Percentiles rank a stretch among this genome's conserved stretches.
Conservation (phyloP, 176 grass and related monocot species). For the Hyparrhenia diplandra region DNA sequence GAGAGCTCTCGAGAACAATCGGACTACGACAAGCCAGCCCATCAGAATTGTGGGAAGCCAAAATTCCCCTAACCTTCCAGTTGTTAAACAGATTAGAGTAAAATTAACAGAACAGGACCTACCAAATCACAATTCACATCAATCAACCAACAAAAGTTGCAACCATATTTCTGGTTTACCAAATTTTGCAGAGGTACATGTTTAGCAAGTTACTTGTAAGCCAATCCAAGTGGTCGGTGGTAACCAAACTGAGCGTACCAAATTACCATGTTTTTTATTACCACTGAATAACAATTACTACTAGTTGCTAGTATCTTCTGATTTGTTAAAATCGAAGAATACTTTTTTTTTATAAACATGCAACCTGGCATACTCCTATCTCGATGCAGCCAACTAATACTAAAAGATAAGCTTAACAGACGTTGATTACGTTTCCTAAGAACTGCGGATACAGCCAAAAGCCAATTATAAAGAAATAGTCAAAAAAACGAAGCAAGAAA, state of each 20-base stretch:
- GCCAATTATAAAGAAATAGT: neutral
- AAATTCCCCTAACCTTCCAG: neutral
- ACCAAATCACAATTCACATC: constrained; percentile 14
- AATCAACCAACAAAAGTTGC: constrained; percentile 15
- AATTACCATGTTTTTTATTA: constrained; percentile 20
- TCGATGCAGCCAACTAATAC: neutral
- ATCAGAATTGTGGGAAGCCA: neutral
- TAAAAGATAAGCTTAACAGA: neutral
- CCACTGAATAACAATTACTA: neutral
- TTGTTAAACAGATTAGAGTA: neutral
- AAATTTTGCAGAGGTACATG: constrained; percentile 13
- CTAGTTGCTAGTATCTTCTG: neutral
- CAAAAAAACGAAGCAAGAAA: neutral
- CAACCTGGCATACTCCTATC: constrained; percentile 10
- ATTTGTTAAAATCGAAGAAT: neutral
- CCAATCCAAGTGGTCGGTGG: constrained; percentile 32
- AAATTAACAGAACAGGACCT: neutral
- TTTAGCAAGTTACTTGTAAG: constrained; percentile 35
- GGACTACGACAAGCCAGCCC: neutral
- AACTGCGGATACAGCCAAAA: constrained; percentile 1
- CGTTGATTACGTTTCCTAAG: constrained; percentile 11
- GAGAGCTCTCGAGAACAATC: neutral
- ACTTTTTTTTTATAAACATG: neutral
- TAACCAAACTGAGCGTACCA: constrained; percentile 15
- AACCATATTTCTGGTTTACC: constrained; percentile 12